Percentiles rank a stretch among this genome's conserved stretches.
Evolutionary conservation across 78 protist species (phyloP).

Genomic region (Chrysochromulina parva): DNA sequence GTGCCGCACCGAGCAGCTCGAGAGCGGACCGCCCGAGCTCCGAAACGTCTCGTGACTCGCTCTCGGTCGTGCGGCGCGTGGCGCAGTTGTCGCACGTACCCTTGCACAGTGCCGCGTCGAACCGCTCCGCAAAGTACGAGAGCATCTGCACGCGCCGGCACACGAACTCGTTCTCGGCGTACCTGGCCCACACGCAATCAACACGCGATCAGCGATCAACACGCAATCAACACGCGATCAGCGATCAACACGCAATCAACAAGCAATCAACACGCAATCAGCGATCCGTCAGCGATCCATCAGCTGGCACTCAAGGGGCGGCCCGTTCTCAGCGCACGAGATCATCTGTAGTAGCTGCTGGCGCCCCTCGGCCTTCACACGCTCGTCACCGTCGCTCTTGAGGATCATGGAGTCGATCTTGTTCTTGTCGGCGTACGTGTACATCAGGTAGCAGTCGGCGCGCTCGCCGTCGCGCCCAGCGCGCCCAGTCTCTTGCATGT

Average conservation of each 20-base stretch:
- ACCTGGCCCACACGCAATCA: too few species aligned
- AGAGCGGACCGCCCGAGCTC: background rate
- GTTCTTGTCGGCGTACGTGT: slow-evolving; percentile 30
- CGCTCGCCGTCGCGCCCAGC: slow-evolving; percentile 65
- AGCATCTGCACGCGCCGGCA: slow-evolving; percentile 54
- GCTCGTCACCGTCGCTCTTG: background rate
- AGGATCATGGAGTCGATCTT: slow-evolving; percentile 11
- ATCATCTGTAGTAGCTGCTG: slow-evolving; percentile 37
- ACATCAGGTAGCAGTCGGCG: slow-evolving; percentile 53
- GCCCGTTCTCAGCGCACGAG: slow-evolving; percentile 50
- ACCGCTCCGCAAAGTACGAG: slow-evolving; percentile 45
- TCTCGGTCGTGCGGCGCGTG: background rate
- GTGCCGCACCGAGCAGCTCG: background rate
- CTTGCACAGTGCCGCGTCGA: slow-evolving; percentile 13
- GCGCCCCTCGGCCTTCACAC: background rate
- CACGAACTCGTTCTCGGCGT: slow-evolving; percentile 51
- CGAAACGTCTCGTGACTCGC: background rate
- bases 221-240: too few species aligned
- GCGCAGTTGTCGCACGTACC: slow-evolving; percentile 62
- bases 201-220: too few species aligned
- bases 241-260: too few species aligned
- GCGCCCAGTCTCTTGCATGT: slow-evolving; percentile 76
- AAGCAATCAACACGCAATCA: too few species aligned
- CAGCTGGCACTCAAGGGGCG: too few species aligned
- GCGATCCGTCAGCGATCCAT: too few species aligned